Conservation (phyloP, 202 grass and related monocot genomes). For the Sporobolus alterniflorus region DNA sequence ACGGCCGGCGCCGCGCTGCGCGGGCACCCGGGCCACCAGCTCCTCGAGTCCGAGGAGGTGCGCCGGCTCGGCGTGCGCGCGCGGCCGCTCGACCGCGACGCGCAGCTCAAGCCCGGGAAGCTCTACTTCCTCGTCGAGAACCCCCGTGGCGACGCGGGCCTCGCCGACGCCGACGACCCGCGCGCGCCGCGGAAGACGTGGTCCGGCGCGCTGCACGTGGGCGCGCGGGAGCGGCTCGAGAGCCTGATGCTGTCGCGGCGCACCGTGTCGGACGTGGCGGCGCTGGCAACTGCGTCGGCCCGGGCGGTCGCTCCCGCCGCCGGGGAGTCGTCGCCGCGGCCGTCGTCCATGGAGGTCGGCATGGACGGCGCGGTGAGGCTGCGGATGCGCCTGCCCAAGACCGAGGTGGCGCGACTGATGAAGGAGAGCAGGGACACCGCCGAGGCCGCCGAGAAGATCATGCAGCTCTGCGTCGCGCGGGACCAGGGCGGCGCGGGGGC, state of each 20-base stretch:
- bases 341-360: constrained; percentile 51
- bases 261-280: constrained; percentile 70
- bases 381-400: constrained; percentile 81
- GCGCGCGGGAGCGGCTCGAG: constrained; percentile 84
- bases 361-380: constrained; percentile 71
- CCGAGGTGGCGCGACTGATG: constrained; percentile 85
- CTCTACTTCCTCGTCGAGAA: constrained; percentile 92
- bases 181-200: constrained; percentile 60
- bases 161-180: not conserved
- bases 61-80: constrained; percentile 68
- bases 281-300: not conserved
- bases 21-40: constrained; percentile 65
- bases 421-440: constrained; percentile 73
- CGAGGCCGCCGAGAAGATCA: constrained; percentile 88
- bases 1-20: constrained; percentile 54
- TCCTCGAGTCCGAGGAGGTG: constrained; percentile 88
- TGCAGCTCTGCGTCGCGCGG: constrained; percentile 76
- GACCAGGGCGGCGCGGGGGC: constrained; percentile 42
- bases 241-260: constrained; percentile 88
- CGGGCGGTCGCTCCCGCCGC: not conserved
- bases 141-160: constrained; percentile 9
- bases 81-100: constrained; percentile 60
- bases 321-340: not conserved
- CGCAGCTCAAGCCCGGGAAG: constrained; percentile 81
- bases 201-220: constrained; percentile 83